A percentile compares a stretch with the other conserved stretches of the same genome.
Conservation (phyloP, 176 grass and related monocot genomes). For the Rhynchospora tenuis region DNA sequence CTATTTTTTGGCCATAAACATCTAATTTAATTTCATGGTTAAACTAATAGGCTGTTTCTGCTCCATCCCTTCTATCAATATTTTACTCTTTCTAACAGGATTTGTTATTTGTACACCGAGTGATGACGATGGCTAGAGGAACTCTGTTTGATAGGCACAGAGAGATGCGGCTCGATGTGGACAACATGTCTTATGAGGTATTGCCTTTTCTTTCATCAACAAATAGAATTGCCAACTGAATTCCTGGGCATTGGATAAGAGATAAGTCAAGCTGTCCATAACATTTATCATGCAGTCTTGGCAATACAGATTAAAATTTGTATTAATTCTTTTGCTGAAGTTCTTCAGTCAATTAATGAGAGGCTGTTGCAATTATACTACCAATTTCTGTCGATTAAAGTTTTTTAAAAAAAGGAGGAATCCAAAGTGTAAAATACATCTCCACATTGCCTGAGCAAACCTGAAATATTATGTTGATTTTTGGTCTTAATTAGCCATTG, state of each 20-base stretch:
- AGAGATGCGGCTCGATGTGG: slow-evolving; percentile 90
- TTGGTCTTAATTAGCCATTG: background rate
- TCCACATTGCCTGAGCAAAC: background rate
- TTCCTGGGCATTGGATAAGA: background rate
- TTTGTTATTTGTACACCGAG: slow-evolving; percentile 45
- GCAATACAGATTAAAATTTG: background rate
- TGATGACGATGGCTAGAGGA: slow-evolving; percentile 41
- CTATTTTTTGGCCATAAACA: background rate
- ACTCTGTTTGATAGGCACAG: slow-evolving; percentile 76
- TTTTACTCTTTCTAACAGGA: slow-evolving; percentile 34
- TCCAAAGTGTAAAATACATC: background rate
- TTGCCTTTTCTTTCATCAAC: background rate
- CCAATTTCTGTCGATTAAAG: background rate
- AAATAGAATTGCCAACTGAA: background rate
- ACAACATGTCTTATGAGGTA: slow-evolving; percentile 99
- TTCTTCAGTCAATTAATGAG: background rate
- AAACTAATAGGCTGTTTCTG: background rate
- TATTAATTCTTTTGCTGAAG: background rate
- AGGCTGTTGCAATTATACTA: background rate
- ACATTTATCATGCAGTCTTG: background rate
- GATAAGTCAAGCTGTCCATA: background rate
- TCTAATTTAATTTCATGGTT: background rate
- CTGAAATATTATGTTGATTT: background rate
- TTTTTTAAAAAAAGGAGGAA: background rate
- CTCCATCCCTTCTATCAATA: background rate